A percentile compares a stretch with the other conserved stretches of the same genome.
Evolutionary conservation across 495 filamentous ascomycete species (phyloP).

Genomic region (Apiosordaria backusii): DNA sequence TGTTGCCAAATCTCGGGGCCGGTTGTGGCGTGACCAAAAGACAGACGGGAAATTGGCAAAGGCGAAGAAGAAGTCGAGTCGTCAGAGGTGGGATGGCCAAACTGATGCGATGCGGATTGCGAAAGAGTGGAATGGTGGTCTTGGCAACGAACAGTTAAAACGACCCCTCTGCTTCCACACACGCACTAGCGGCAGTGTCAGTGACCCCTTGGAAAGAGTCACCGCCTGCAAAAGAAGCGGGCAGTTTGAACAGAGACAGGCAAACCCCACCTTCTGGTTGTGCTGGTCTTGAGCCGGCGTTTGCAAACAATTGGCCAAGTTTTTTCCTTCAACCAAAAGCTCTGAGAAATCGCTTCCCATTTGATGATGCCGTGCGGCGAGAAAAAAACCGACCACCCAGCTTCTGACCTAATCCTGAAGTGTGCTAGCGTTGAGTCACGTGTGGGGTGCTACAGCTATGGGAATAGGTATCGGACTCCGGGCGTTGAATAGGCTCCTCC

Average conservation of each 20-base stretch:
- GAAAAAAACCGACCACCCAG: conserved; percentile 6
- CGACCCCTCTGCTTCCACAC: too few relatives aligned
- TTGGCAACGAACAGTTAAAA: too few relatives aligned
- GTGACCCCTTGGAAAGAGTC: too few relatives aligned
- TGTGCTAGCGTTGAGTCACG: conserved; percentile 4
- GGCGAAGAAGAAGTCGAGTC: too few relatives aligned
- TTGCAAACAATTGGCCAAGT: background rate
- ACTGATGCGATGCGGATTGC: too few relatives aligned
- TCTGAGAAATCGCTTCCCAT: conserved; percentile 2
- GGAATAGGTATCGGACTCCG: background rate
- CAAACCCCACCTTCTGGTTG: background rate
- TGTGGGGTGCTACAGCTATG: background rate
- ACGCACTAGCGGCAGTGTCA: too few relatives aligned
- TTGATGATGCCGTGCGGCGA: conserved; percentile 11
- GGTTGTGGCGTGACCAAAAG: too few relatives aligned
- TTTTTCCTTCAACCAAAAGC: background rate
- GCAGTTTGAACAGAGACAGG: background rate
- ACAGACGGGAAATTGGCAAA: too few relatives aligned
- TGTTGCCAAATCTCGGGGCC: too few relatives aligned
- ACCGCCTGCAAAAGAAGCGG: too few relatives aligned
- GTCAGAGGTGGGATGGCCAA: too few relatives aligned
- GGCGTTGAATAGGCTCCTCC: background rate
- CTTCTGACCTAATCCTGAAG: background rate
- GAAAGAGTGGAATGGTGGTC: too few relatives aligned
- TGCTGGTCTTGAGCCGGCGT: background rate